Base-by-base conservation (phyloP, 108 stramenopile species). In the Epithemia pelagica region DNA sequence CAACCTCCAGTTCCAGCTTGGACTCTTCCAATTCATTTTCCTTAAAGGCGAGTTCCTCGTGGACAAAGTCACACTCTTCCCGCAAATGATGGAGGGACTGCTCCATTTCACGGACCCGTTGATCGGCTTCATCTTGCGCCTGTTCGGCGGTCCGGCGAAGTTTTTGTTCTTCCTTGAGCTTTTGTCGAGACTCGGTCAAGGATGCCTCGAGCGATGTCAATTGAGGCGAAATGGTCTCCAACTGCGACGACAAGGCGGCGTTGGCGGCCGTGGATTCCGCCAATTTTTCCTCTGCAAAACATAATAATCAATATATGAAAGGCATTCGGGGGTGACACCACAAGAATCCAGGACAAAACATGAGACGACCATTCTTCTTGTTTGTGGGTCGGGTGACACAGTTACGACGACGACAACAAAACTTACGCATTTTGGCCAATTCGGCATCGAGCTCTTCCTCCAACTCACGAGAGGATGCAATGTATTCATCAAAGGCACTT, bases 401-500 rank as follows among this genome's bases (percentile, higher is more conserved):
- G 2, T 29, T 5, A 22, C 7, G 26, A 7, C 27, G 24, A 7
- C 18, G 18, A 46, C 10, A 5, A 46, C 15, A 15, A 5, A 21
- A 87, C 90, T 91, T 76, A 91, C 90, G 92, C 79, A 87, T 91
- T 66, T 91, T 89, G 60, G 89, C 80, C 18, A 94, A 82, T 64
- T 94, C 92, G 5, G 89, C 92, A 77, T 94, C 92, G 33, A 94
- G 79, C 58, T 94, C 92, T 67, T 89, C 92, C 64, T 94, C 92
- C 53, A 94, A 60, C 59, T 94, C 92, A 32, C 90, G 74, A 29
- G 83, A 85, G 54, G 78, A 77, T 18, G 83, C 86, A 67, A 94
- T 91, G 74, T 91, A 94, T 64, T 94, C 93, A 76, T 94, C 93
- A 68, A 94, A 94, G 33, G 88, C 90, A 23, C 82, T 72, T 75